Evolutionary conservation across 208 protist species (phyloP), one percentile per base, ranked within the genome.

Genomic region (Acanthamoeba healyi): DNA sequence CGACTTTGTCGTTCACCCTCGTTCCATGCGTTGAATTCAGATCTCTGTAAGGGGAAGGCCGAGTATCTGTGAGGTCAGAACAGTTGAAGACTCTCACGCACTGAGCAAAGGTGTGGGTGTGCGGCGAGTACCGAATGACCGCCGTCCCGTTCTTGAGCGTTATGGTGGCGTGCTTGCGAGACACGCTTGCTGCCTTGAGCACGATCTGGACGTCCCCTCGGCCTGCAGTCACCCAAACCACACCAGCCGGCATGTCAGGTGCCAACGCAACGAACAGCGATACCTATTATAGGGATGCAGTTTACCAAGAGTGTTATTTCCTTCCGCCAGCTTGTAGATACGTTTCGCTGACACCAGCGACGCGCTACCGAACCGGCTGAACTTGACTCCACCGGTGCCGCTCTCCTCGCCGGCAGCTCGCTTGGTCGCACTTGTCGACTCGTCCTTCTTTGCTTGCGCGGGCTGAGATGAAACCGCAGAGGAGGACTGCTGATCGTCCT

Each of bases 1-100:
- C 38, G 15, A 79, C 67, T 17, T 79, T 79, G 17, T 79, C 67
- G 67, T 79, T 79, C 38, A 79, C 67, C 34, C 67, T 24, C 67
- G 67, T 79, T 15, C 67, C 67, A 36, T 79, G 67, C 36, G 67
- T 79, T 36, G 67, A 79, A 24, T 79, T 79, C 67, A 79, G 38
- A 24, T 79, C 67, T 7, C 67, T 79, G 19, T 70, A 10, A 29
- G 29, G 7, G 10, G 14, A 24, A 70, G 7, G 19, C 9, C n/a
- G 26, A 70, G n/a, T 34, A 24, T 70, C 29, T 29, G 6, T 54
- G 49, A 15, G 49, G 15, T 54, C 2, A 46, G 10, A 46, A 29
- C 3, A 72, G 0, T 72, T 19, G n/a, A 29, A 40, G n/a, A 24
- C 63, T 36, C 34, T 6, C 63, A 6, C 3, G 63, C 63, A 10